A percentile compares a stretch with the other conserved stretches of the same genome.
These are phyloP conservation scores for Alternaria gansuensis DNA, from an alignment of 2,329 filamentous ascomycete genomes.

Conservation along the genomic window DNA sequence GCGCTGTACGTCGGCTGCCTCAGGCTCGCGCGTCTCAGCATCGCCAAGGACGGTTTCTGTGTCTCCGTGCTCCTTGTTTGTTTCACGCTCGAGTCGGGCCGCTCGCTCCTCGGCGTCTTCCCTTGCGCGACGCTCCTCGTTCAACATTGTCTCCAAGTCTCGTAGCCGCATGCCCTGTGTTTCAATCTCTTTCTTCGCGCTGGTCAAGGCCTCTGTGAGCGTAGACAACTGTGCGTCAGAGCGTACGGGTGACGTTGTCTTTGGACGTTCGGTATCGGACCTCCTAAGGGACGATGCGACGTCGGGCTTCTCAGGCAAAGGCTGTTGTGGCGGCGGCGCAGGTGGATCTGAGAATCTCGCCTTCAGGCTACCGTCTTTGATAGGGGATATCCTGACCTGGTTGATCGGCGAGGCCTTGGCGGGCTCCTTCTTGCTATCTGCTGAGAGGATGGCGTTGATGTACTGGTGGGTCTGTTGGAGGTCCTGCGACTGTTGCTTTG, in stretches of 20 bases:
- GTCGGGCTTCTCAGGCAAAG: conserved; percentile 91
- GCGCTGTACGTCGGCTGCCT: conserved; percentile 22
- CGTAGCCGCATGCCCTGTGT: conserved; percentile 80
- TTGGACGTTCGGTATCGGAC: conserved; percentile 77
- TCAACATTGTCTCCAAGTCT: conserved; percentile 80
- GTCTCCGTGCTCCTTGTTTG: conserved; percentile 52
- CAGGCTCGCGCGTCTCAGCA: conserved; percentile 29
- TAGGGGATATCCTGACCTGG: conserved; percentile 56
- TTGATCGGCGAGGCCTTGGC: conserved; percentile 56
- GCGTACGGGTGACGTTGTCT: conserved; percentile 67
- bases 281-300: conserved; percentile 73
- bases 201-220: conserved; percentile 83
- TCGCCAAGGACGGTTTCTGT: conserved; percentile 43
- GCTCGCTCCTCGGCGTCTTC: conserved; percentile 85
- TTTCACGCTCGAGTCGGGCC: conserved; percentile 72
- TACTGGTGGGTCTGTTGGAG: conserved; percentile 84
- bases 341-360: conserved; percentile 91
- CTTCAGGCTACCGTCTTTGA: conserved; percentile 72
- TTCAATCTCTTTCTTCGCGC: conserved; percentile 86
- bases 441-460: conserved; percentile 76
- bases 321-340: conserved; percentile 90
- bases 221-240: conserved; percentile 79
- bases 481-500: conserved; percentile 86
- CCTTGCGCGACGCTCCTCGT: conserved; percentile 80
- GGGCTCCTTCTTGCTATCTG: conserved; percentile 68